Percentiles rank a stretch among this genome's conserved stretches.
Evolutionary conservation across 1,284 basidiomycete species (phyloP).

Genomic region (Wolfiporia cocos): DNA sequence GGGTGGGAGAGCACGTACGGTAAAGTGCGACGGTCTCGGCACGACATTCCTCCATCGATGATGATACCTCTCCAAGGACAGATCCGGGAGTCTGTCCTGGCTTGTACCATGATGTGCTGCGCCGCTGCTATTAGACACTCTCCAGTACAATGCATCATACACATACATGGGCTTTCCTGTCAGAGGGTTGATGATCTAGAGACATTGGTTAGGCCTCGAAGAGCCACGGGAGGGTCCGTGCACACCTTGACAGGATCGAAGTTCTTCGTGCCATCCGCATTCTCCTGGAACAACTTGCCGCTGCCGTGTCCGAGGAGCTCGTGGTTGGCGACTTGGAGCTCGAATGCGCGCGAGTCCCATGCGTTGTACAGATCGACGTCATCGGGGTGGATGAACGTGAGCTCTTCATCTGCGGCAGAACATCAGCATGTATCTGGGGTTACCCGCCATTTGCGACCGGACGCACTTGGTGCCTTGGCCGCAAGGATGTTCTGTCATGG

Average conservation of each 20-base stretch:
- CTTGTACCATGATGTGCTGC: conserved; percentile 76
- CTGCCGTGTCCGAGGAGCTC: conserved; percentile 77
- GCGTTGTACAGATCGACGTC: conserved; percentile 63
- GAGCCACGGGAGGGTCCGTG: not conserved
- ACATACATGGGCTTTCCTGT: conserved; percentile 71
- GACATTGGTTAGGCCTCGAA: not conserved
- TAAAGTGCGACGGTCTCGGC: conserved; percentile 79
- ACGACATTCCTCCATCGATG: conserved; percentile 84
- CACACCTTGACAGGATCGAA: conserved; percentile 65
- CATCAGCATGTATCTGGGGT: not conserved
- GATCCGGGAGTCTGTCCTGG: conserved; percentile 76
- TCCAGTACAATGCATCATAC: no score
- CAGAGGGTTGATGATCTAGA: conserved; percentile 73
- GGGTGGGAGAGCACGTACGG: conserved; percentile 43
- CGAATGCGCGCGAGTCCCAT: conserved; percentile 75
- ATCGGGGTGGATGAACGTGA: conserved; percentile 77
- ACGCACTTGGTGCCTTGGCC: conserved; percentile 74
- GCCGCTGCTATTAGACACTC: not conserved
- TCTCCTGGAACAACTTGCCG: conserved; percentile 76
- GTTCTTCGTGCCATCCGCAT: conserved; percentile 68
- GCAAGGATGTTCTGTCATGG: conserved; percentile 68
- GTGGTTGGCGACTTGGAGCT: conserved; percentile 83
- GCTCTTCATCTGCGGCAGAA: conserved; percentile 52
- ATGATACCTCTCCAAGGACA: conserved; percentile 78
- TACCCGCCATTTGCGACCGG: not conserved